Evolutionary conservation across 2,329 filamentous ascomycete genomes (phyloP), one percentile per base, ranked within the genome.

Genomic region (Fusarium goolgardi): DNA sequence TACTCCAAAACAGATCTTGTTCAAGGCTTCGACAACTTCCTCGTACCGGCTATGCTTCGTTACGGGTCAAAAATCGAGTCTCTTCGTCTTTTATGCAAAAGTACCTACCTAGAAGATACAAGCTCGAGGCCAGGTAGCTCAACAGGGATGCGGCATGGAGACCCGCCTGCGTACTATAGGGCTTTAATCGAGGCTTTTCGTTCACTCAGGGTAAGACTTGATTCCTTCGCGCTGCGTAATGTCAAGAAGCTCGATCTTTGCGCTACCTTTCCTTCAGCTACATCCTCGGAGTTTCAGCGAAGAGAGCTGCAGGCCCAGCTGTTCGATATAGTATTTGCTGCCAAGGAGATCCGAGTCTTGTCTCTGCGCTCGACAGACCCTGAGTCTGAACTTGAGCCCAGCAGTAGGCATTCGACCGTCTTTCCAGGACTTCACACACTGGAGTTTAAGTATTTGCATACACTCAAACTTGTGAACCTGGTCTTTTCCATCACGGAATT

Each of bases 21-120:
- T 18, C 47, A 51, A 20, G 47, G 21, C 23, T 40, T 51, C 3
- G 47, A 51, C 13, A 51, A 51, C 37, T 51, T 51, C 23, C 34
- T 51, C 20, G 34, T 51, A 0, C 47, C 47, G 25, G 18, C 34
- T n/a, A 51, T 51, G 47, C 47, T 51, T 10, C 18, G 47, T 5
- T 40, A 29, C 4, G 34, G 10, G 2, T 51, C 47, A 11, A 51
- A 40, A n/a, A 23, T 51, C 6, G 47, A 51, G 13, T 51, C 47
- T 18, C 21, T 51, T 1, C 47, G 47, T 18, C 25, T 51, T 11
- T 3, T 40, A 2, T 51, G 47, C 23, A 29, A 29, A n/a, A 35
- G 18, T 5, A 15, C 18, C 9, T 15, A 27, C 18, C 13, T 51
- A 7, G 47, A 21, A 29, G 34, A 29, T 10, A 10, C 25, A 15